Base-by-base conservation (phyloP, 768 basidiomycete genomes). In the Amanita molliuscula region DNA sequence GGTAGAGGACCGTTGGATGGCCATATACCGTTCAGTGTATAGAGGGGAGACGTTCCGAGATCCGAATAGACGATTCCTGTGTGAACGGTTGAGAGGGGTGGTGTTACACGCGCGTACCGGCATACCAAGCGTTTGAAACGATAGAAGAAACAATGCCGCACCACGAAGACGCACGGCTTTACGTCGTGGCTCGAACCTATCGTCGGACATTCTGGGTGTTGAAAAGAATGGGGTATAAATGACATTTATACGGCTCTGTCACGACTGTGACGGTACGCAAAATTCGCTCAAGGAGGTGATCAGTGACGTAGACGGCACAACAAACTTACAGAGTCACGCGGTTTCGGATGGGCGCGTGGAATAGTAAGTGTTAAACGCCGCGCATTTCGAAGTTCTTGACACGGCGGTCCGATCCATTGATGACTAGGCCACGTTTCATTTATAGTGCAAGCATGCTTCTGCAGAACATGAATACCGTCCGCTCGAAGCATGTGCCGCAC, bases 11-110 rank as follows among this genome's bases (percentile, higher is more conserved):
- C 75, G 3, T 57, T 51, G 0, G 75, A 31, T 3, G 78, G 70
- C 75, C 79, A 84, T 13, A 84, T 74, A 5, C 81, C 81, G 56
- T 82, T 82, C 20, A 84, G 59, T 1, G 79, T 75, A 60, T 84
- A 84, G 15, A 83, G 60, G 1, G 82, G 80, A 0, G 77, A 79
- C 0, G 81, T 82, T 8, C 81, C 73, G 52, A 75, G 71, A 55
- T 73, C 74, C 3, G 70, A 73, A 53, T 74, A 74, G 37, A 75
- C 72, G 21, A 75, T 72, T 9, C 73, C 73, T 75, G 23, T n/a
- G 45, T n/a, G 21, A 21, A 25, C 31, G 25, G 18, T 53, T 21
- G 40, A 35, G 15, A 37, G 16, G 25, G n/a, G 20, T 29, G 28
- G 35, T 8, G 26, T 11, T 41, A 41, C 26, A 43, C 25, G 38